Base-by-base conservation (phyloP, 352 stramenopile species). In the Blastocystis sp. region DNA sequence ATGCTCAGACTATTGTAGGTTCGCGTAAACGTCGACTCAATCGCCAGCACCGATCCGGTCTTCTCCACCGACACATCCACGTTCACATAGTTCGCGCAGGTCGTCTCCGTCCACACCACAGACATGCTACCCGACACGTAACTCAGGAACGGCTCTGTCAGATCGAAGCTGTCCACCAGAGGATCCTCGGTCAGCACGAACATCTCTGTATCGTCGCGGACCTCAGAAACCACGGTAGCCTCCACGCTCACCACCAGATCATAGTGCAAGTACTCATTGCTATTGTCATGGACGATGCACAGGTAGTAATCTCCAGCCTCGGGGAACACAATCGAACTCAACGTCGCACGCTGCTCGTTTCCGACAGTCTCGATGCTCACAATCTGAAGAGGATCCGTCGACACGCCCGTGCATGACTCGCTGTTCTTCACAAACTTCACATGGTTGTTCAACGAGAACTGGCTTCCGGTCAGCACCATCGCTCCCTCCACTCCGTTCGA, bases 391-490 rank as follows among this genome's bases (percentile, higher is more conserved):
- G 73, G 73, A 41, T 85, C 41, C 45, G 73, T 85, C 26, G 73
- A 68, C 3, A 68, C 53, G 30, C 73, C 73, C 50, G 53, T 62
- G 6, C 34, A 34, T 37, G 43, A 85, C 3, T 39, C 55, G 8
- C 34, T 45, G 56, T 41, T 85, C 50, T 45, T 34, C 50, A 85
- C 73, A 55, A 85, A 85, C 73, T 85, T 85, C 73, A 85, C 73
- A 43, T 55, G 45, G 11, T 24, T 68, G 50, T 45, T 41, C 50
- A 69, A 5, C 5, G 45, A 30, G 47, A 85, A 85, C 20, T 68
- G 9, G 37, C 43, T 85, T 37, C 73, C 73, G 20, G 53, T 69
- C 50, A 85, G 9, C 43, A 30, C 24, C 73, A 85, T 24, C 54
- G 73, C n/a, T 13, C 43, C 63, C 26, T 8, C 68, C 73, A 53